Percentiles rank a stretch among this genome's conserved stretches.
Evolutionary conservation across 495 filamentous ascomycete genomes (phyloP).

Genomic region (Jackrogersella multiformis): DNA sequence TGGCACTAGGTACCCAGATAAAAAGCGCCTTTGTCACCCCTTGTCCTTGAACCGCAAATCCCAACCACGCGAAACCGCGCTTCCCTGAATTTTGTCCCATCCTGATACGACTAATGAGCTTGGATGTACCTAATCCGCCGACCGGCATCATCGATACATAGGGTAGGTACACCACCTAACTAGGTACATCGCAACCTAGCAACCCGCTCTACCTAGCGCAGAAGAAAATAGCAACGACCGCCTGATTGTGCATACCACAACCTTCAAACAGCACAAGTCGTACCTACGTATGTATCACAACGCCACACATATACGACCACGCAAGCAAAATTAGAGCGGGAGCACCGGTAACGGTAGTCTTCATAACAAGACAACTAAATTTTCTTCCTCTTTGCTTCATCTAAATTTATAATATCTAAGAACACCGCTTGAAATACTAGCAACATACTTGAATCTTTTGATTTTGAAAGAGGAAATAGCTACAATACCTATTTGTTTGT

Average conservation of each 20-base stretch:
- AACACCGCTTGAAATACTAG: neutral
- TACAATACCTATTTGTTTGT: too few relatives aligned
- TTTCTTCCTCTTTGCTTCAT: neutral
- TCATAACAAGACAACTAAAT: neutral
- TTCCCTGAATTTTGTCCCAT: slow-evolving; percentile 39
- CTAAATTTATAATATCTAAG: neutral
- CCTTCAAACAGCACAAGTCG: slow-evolving; percentile 3
- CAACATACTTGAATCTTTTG: slow-evolving; percentile 13
- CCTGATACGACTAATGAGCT: slow-evolving; percentile 42
- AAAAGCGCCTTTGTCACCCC: slow-evolving; percentile 25
- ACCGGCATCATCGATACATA: slow-evolving; percentile 2
- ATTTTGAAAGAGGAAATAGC: neutral
- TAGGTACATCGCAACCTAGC: slow-evolving; percentile 13
- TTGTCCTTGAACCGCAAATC: slow-evolving; percentile 29
- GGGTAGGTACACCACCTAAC: too few relatives aligned
- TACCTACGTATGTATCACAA: slow-evolving; percentile 13
- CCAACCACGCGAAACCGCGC: slow-evolving; percentile 36
- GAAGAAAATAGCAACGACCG: slow-evolving; percentile 51
- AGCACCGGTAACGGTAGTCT: neutral
- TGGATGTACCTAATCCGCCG: slow-evolving; percentile 26
- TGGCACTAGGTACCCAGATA: slow-evolving; percentile 21
- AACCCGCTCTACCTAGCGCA: slow-evolving; percentile 43
- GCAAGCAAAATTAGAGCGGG: slow-evolving; percentile 13
- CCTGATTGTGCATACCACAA: slow-evolving; percentile 38
- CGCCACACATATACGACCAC: slow-evolving; percentile 17